These are phyloP conservation scores for Didymella sp. DNA, from an alignment of 2,329 filamentous ascomycete genomes.

Conservation along the genomic window DNA sequence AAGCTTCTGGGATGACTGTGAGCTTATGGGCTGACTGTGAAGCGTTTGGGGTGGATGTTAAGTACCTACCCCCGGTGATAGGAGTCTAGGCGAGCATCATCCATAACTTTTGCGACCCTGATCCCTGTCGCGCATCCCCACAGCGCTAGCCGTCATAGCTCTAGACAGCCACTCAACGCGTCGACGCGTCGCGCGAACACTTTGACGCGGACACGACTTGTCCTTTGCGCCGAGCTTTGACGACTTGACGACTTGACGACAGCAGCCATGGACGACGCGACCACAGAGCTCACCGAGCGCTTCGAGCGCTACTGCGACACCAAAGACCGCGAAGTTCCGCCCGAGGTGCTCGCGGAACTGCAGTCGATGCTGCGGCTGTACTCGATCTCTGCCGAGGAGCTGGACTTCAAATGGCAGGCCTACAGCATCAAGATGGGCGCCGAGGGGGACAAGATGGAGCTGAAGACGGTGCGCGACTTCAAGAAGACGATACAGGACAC, in stretches of 20 bases:
- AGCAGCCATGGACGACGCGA: conserved; percentile 57
- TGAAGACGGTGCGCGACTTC: conserved; percentile 76
- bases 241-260: conserved; percentile 8
- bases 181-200: conserved; percentile 39
- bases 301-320: conserved; percentile 68
- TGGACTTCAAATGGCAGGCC: conserved; percentile 99
- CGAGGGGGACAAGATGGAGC: conserved; percentile 74
- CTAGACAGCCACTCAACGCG: conserved; percentile 39
- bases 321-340: conserved; percentile 63
- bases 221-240: too few species aligned
- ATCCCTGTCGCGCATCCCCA: conserved; percentile 25
- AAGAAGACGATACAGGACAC: conserved; percentile 87
- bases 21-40: too few species aligned
- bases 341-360: conserved; percentile 81
- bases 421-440: conserved; percentile 94
- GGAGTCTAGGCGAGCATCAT: conserved; percentile 15
- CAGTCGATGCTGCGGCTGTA: conserved; percentile 87
- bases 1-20: background rate
- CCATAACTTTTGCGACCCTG: conserved; percentile 25
- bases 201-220: too few species aligned
- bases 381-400: conserved; percentile 79
- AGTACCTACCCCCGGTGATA: conserved; percentile 14
- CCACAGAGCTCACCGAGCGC: conserved; percentile 63
- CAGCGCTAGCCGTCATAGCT: conserved; percentile 25
- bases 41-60: too few species aligned